Base-by-base conservation (phyloP, 805 yeast species). In the Spencermartinsiella europaea region DNA sequence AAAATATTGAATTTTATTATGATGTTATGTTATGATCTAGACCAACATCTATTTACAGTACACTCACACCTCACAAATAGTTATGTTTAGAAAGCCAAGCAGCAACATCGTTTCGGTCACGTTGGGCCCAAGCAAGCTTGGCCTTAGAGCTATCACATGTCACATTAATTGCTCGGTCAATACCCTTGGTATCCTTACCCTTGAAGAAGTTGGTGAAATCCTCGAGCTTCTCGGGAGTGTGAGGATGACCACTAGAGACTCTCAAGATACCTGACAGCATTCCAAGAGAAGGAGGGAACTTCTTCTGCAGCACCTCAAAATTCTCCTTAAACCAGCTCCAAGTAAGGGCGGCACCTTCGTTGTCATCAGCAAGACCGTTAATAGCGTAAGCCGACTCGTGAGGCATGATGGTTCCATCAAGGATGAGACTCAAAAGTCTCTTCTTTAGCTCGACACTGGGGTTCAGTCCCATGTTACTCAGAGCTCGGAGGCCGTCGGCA, bases 331-430 rank as follows among this genome's bases (percentile, higher is more conserved):
- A 59, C 95, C 96, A 91, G 15, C 59, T 46, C 87, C 90, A 90
- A 54, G 83, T 67, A 20, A 25, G 31, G 54, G 78, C 77, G 48
- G 83, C 71, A 69, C 96, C 95, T 37, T 69, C 72, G 44, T 68
- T 73, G 58, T 80, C 80, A 14, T 76, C 60, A 57, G 83, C 72
- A 70, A 87, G 69, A 37, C 93, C 90, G 50, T 70, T 77, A 79
- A 91, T 73, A 53, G 95, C 95, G 54, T 80, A 74, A 67, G 80
- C 80, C 45, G 83, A 75, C 63, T 86, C 95, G 70, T 86, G 95
- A 8, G 64, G 47, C 55, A 79, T 77, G 50, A 84, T 71, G 36
- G 72, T 70, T 27, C 83, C 82, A 51, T 81, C 78, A 52, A 82
- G 74, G 52, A 81, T 63, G 59, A 73, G 71, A 2, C 67, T 72